Percentiles rank a stretch among this genome's conserved stretches.
phyloP scores from a whole-genome alignment of 495 filamentous ascomycete genomes.

The Penicillium goetzii region DNA sequence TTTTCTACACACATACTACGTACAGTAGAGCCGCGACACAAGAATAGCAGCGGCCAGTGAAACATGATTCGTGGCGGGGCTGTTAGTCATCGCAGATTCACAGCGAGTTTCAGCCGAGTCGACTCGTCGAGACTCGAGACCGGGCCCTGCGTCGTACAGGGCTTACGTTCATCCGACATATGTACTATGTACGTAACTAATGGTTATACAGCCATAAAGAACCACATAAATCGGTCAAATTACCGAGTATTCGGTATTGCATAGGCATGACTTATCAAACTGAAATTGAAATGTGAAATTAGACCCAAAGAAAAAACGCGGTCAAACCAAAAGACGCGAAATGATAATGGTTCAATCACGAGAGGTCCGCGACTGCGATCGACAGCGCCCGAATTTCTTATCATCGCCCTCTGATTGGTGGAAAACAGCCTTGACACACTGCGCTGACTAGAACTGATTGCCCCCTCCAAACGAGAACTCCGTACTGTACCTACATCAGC shows the following conservation, averaged over 20 bases:
- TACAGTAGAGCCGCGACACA: conserved; percentile 4
- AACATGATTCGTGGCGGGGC: conserved; percentile 8
- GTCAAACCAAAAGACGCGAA: conserved; percentile 14
- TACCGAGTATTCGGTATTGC: not conserved
- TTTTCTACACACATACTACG: not conserved
- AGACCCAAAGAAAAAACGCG: not conserved
- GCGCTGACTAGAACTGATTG: conserved; percentile 33
- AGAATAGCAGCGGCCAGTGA: conserved; percentile 18
- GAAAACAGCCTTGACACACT: conserved; percentile 38
- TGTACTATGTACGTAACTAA: not conserved
- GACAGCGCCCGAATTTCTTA: conserved; percentile 34
- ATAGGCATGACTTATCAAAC: too few species aligned
- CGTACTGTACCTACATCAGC: not conserved
- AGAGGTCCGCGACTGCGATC: conserved; percentile 19
- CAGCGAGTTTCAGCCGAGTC: conserved; percentile 2
- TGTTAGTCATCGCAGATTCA: conserved; percentile 5
- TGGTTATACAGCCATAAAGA: not conserved
- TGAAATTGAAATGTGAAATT: not conserved
- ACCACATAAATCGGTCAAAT: not conserved
- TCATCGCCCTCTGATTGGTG: conserved; percentile 38
- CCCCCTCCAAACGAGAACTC: not conserved
- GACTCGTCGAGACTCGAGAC: not conserved
- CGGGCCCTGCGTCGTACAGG: not conserved
- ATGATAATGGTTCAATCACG: conserved; percentile 10
- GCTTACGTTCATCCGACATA: not conserved